These are phyloP conservation scores for Botrytis galanthina DNA, from an alignment of 2,329 filamentous ascomycete genomes.

Conservation along the genomic window DNA sequence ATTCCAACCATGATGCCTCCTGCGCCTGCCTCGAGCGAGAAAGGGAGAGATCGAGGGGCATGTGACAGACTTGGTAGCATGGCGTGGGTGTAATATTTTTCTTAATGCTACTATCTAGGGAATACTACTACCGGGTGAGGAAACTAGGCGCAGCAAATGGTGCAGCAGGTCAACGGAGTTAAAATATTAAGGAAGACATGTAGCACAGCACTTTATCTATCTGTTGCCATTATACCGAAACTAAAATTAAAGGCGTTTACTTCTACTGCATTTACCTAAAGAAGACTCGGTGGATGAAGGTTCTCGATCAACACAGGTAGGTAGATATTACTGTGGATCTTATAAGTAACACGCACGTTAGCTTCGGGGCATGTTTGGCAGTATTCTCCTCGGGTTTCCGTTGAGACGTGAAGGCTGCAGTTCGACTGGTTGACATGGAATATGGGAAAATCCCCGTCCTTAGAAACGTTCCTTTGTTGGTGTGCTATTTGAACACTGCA, in stretches of 20 bases:
- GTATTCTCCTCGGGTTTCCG: background rate
- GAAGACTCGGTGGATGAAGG: background rate
- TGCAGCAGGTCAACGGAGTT: conserved; percentile 12
- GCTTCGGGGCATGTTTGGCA: background rate
- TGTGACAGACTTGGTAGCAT: background rate
- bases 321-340: background rate
- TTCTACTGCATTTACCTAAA: background rate
- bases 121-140: background rate
- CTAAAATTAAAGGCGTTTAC: conserved; percentile 13
- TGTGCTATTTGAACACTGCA: background rate
- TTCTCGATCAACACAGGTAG: background rate
- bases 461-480: background rate
- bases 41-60: background rate
- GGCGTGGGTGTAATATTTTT: conserved; percentile 1
- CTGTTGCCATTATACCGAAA: conserved; percentile 1
- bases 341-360: background rate
- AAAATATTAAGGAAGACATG: background rate
- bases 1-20: background rate
- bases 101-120: conserved; percentile 15
- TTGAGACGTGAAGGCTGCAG: background rate
- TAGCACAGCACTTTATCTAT: conserved; percentile 13
- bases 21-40: conserved; percentile 4
- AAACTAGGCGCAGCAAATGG: conserved; percentile 1
- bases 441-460: background rate
- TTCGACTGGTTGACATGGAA: background rate